Conservation (phyloP, 2,329 filamentous ascomycete species). For the Aspergillus carbonarius region DNA sequence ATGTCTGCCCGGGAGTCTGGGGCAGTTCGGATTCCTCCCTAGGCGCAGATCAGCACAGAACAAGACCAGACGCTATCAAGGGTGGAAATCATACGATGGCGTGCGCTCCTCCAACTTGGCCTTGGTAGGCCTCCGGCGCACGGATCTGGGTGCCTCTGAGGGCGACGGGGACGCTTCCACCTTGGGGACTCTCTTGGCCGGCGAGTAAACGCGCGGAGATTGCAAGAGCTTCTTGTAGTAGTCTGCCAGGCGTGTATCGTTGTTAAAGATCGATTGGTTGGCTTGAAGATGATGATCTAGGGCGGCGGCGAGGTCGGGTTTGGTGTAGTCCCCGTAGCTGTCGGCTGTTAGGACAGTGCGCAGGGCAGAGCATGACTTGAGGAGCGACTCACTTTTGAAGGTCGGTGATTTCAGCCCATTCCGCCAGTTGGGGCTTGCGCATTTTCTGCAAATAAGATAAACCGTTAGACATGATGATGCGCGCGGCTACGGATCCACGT, state of each 20-base stretch:
- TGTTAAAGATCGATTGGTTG: conserved; percentile 65
- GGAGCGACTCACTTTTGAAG: conserved; percentile 66
- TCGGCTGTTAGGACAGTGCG: background rate
- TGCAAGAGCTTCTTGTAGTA: conserved; percentile 64
- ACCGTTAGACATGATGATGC: conserved; percentile 58
- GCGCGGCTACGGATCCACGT: conserved; percentile 24
- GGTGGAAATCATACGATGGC: conserved; percentile 20
- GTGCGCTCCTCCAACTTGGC: conserved; percentile 40
- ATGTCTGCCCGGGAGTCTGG: conserved; percentile 18
- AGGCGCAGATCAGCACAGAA: background rate
- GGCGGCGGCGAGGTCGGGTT: conserved; percentile 72
- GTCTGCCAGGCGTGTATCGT: conserved; percentile 64
- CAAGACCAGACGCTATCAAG: background rate
- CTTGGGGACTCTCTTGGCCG: conserved; percentile 50
- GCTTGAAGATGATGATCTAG: conserved; percentile 72
- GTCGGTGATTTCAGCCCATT: conserved; percentile 69
- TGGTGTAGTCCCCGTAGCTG: conserved; percentile 71
- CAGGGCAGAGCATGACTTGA: background rate
- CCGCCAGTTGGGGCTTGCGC: conserved; percentile 76
- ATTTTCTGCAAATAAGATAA: conserved; percentile 76
- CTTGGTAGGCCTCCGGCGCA: conserved; percentile 42
- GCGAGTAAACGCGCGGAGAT: conserved; percentile 44
- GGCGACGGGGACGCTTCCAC: conserved; percentile 34
- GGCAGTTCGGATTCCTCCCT: conserved; percentile 18
- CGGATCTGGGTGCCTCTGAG: conserved; percentile 29